Percentiles rank a stretch among this genome's conserved stretches.
Conservation (phyloP, 176 grass and related monocot genomes). For the Tillandsia leiboldiana region DNA sequence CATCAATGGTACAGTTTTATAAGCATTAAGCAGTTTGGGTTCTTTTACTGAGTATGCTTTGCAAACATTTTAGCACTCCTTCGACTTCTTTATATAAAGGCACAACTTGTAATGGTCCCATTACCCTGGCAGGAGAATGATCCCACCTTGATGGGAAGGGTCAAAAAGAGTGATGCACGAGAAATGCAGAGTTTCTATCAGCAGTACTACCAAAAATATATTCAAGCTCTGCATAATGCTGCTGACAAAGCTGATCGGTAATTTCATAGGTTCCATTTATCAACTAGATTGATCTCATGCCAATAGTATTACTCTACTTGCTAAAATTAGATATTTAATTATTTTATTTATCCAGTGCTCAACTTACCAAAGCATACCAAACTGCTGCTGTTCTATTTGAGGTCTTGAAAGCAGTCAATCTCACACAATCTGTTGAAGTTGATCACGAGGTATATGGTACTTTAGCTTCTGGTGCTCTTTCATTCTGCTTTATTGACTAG, state of each 20-base stretch:
- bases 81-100: neutral
- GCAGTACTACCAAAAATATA: conserved; percentile 79
- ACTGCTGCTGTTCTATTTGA: conserved; percentile 87
- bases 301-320: neutral
- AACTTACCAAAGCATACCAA: conserved; percentile 90
- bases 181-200: conserved; percentile 94
- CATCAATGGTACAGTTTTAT: no score
- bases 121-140: conserved; percentile 47
- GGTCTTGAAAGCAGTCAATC: conserved; percentile 86
- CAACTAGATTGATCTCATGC: neutral
- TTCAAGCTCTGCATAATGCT: conserved; percentile 72
- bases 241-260: conserved; percentile 79
- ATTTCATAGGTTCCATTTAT: neutral
- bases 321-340: conserved; percentile 4
- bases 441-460: conserved; percentile 60
- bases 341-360: conserved; percentile 33
- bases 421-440: conserved; percentile 66
- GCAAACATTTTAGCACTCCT: no score
- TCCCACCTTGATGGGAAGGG: conserved; percentile 66
- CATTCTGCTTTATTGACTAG: neutral
- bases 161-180: conserved; percentile 63
- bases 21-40: no score
- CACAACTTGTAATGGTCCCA: neutral
- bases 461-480: neutral
- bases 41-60: no score